Evolutionary conservation across 129 eudicot genomes (phyloP).

Genomic region (Flaveria robusta): DNA sequence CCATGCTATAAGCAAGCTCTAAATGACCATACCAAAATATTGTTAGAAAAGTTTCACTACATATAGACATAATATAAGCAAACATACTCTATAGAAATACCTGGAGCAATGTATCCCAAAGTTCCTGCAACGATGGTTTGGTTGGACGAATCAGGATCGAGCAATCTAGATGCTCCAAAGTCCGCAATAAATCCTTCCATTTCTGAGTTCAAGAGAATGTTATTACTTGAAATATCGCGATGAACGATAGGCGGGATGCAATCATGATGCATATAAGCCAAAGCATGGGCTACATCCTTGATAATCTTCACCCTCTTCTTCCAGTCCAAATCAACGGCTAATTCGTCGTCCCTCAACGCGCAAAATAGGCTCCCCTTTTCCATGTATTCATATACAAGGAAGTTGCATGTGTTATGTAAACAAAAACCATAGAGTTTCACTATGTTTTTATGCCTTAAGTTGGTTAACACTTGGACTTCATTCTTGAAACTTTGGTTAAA

Average conservation of each 20-base stretch:
- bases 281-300: slow-evolving; percentile 39
- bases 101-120: slow-evolving; percentile 48
- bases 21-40: background rate
- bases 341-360: slow-evolving; percentile 22
- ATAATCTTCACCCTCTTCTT: slow-evolving; percentile 39
- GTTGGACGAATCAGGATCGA: slow-evolving; percentile 38
- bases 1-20: slow-evolving; percentile 38
- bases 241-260: slow-evolving; percentile 42
- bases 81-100: slow-evolving; percentile 15
- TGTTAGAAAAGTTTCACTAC: background rate
- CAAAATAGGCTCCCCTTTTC: slow-evolving; percentile 47
- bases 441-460: slow-evolving; percentile 32
- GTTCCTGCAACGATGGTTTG: slow-evolving; percentile 38
- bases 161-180: slow-evolving; percentile 45
- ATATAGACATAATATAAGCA: background rate
- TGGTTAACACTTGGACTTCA: slow-evolving; percentile 34
- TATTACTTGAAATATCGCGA: slow-evolving; percentile 46
- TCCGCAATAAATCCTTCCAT: slow-evolving; percentile 44
- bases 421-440: slow-evolving; percentile 44
- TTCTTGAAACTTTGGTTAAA: slow-evolving; percentile 34
- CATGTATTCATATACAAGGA: slow-evolving; percentile 43
- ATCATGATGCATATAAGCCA: slow-evolving; percentile 48
- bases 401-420: slow-evolving; percentile 29
- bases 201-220: slow-evolving; percentile 35
- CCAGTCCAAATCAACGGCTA: slow-evolving; percentile 41